These are phyloP conservation scores for Boletus coccyginus DNA, from an alignment of 768 basidiomycete species.

Conservation along the genomic window DNA sequence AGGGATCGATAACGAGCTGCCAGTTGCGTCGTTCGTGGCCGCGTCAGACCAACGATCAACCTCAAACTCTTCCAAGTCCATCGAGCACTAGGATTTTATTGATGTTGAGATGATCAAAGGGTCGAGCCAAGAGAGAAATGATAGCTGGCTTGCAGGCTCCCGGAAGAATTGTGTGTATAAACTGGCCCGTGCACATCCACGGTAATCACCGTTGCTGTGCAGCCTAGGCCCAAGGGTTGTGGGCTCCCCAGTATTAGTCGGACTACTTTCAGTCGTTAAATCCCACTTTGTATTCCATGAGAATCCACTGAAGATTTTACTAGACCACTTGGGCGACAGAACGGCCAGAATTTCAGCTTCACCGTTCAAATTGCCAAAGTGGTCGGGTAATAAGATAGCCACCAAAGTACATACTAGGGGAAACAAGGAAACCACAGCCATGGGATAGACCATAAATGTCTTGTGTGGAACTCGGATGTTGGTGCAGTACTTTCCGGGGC, in stretches of 20 bases:
- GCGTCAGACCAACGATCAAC: conserved; percentile 5
- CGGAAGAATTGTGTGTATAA: background rate
- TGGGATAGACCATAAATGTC: background rate
- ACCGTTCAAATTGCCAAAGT: background rate
- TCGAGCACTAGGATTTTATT: conserved; percentile 6
- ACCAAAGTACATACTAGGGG: background rate
- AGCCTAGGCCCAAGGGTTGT: too few relatives aligned
- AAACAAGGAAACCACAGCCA: background rate
- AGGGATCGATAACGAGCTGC: conserved; percentile 8
- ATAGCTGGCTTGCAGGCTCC: background rate
- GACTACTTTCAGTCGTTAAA: background rate
- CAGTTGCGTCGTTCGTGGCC: background rate
- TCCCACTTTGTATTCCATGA: background rate
- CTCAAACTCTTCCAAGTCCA: conserved; percentile 43
- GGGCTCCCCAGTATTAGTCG: too few relatives aligned
- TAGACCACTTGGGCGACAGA: conserved; percentile 7
- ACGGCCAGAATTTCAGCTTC: background rate
- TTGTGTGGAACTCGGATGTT: background rate
- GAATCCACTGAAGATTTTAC: background rate
- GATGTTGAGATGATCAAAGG: background rate
- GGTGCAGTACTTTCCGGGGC: background rate
- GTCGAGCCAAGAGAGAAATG: background rate
- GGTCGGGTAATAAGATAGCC: conserved; percentile 7
- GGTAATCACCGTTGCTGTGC: conserved; percentile 8
- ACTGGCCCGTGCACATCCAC: conserved; percentile 17